Base-by-base conservation (phyloP, 257 asterid genomes). In the Solanum neorickii region DNA sequence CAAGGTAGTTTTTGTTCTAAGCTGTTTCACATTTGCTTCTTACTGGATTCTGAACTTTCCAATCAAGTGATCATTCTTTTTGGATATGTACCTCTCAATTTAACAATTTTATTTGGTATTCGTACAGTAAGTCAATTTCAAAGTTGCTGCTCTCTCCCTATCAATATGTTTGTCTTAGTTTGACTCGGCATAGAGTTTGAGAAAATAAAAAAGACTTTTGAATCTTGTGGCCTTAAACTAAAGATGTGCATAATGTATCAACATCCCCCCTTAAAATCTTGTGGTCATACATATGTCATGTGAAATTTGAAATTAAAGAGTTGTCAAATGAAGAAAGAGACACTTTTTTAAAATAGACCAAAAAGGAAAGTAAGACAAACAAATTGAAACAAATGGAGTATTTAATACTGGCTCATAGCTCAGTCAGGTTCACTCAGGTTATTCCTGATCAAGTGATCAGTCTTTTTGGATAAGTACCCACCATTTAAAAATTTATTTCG, bases 1-100 rank as follows among this genome's bases (percentile, higher is more conserved):
- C 88, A 96, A 95, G 98, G 98, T 94, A 89, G 89, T 62, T 65
- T 87, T 86, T 87, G 20, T 78, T 37, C 90, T 25, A 35, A 12
- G 14, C 39, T 62, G n/a, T 83, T 59, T 62, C 27, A 35, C 76
- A 60, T 60, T 80, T 29, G 44, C 42, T 80, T 80, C 69, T 80
- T 80, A 20, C 69, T 80, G 29, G 85, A 80, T 80, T 80, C 69
- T 80, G 44, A 65, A 47, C 12, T 80, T 80, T 27, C 66, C 29
- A 80, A 80, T 49, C 44, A 47, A 80, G 69, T 49, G 68, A 49
- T 80, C 29, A 11, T 80, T 80, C 69, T 49, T 80, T 49, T 47
- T 80, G 66, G 85, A 47, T 80, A 49, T 29, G 68, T 49, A 80
- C 44, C 42, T 20, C 41, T 27, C 18, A 46, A 60, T 46, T 78